Evolutionary conservation across 2,329 filamentous ascomycete genomes (phyloP).

Genomic region (Diaporthe sp.): DNA sequence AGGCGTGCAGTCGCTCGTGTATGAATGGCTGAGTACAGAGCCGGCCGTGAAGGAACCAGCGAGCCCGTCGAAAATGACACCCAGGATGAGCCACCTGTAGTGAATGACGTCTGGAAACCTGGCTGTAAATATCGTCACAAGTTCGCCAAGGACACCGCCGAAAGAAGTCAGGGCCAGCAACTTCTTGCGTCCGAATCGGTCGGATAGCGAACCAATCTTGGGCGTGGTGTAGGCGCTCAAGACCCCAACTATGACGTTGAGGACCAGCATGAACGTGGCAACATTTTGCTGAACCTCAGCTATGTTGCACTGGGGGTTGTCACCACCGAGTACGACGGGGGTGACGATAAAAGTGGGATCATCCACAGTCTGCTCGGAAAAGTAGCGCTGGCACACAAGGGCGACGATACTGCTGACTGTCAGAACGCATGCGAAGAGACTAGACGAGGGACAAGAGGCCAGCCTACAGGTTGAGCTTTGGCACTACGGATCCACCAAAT

Average conservation of each 20-base stretch:
- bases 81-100: constrained; percentile 83
- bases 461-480: constrained; percentile 81
- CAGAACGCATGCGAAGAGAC: not conserved
- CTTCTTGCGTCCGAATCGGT: constrained; percentile 83
- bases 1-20: constrained; percentile 88
- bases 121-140: constrained; percentile 82
- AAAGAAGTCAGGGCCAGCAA: constrained; percentile 79
- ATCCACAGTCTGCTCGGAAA: constrained; percentile 70
- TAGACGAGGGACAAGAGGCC: not conserved
- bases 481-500: constrained; percentile 86
- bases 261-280: constrained; percentile 81
- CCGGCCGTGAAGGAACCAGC: constrained; percentile 90
- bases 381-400: constrained; percentile 86
- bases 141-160: constrained; percentile 80
- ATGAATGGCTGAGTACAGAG: constrained; percentile 82
- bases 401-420: constrained; percentile 70
- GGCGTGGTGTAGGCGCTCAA: constrained; percentile 86
- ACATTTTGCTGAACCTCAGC: constrained; percentile 82
- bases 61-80: constrained; percentile 82
- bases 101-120: constrained; percentile 77
- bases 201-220: constrained; percentile 85
- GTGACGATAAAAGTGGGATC: constrained; percentile 70
- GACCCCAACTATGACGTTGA: constrained; percentile 78
- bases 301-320: constrained; percentile 83
- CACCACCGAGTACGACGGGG: constrained; percentile 73